Percentiles rank a stretch among this genome's conserved stretches.
phyloP scores from a whole-genome alignment of 345 rosid species.

The Melaleuca quinquenervia region DNA sequence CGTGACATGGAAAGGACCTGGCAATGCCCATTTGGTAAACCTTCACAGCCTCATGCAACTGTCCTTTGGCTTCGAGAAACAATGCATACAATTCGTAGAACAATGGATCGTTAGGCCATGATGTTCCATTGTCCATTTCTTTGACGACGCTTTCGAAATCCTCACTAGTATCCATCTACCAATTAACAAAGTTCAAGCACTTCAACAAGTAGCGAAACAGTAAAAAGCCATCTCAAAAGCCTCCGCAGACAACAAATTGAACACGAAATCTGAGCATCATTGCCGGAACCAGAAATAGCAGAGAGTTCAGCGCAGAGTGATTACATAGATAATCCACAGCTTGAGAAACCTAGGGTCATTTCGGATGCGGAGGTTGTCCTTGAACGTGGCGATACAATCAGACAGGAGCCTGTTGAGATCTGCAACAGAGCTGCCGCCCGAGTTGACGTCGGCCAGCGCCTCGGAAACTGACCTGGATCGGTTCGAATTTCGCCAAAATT shows the following conservation, averaged over 20 bases:
- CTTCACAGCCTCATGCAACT: slow-evolving; percentile 46
- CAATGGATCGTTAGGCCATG: slow-evolving; percentile 33
- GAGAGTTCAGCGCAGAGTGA: neutral
- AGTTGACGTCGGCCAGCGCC: slow-evolving; percentile 25
- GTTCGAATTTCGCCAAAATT: neutral
- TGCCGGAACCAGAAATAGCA: neutral
- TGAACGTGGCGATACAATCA: slow-evolving; percentile 45
- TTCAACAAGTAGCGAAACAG: neutral
- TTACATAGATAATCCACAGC: slow-evolving; percentile 86
- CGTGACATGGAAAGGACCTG: slow-evolving; percentile 27
- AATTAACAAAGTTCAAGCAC: neutral
- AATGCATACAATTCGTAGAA: slow-evolving; percentile 75
- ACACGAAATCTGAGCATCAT: neutral
- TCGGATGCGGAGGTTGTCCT: slow-evolving; percentile 43
- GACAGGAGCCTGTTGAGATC: slow-evolving; percentile 36
- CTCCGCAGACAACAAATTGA: neutral
- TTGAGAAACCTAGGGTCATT: slow-evolving; percentile 86
- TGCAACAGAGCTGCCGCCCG: slow-evolving; percentile 11
- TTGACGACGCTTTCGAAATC: slow-evolving; percentile 43
- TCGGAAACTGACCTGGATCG: slow-evolving; percentile 38
- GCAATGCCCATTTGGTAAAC: slow-evolving; percentile 67
- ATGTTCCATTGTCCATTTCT: slow-evolving; percentile 48
- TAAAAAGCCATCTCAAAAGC: neutral
- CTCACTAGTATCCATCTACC: slow-evolving; percentile 48
- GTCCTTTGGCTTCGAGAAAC: slow-evolving; percentile 71